Conservation (phyloP, 2,329 filamentous ascomycete genomes). For the Byssochlamys sp. region DNA sequence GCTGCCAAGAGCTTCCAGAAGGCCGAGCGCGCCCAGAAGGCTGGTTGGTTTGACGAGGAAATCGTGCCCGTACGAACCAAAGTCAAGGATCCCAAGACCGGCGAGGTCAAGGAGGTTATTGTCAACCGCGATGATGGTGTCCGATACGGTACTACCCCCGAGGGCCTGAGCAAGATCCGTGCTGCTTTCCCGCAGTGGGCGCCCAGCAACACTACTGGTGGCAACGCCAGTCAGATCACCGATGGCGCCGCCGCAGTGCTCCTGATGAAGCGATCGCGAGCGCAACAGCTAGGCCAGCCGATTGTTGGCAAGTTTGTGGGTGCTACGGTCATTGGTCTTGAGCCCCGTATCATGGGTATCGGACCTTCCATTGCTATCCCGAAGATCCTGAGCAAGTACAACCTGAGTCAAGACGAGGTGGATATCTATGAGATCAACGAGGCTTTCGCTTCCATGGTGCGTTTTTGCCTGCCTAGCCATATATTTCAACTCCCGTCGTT, state of each 20-base stretch:
- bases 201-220: conserved; percentile 79
- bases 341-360: conserved; percentile 84
- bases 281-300: conserved; percentile 69
- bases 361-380: conserved; percentile 88
- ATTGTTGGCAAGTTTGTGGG: conserved; percentile 84
- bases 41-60: conserved; percentile 76
- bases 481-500: neutral
- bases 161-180: conserved; percentile 73
- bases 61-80: conserved; percentile 74
- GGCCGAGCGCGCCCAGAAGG: conserved; percentile 68
- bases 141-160: conserved; percentile 68
- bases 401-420: conserved; percentile 46
- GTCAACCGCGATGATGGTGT: conserved; percentile 78
- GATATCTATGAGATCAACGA: conserved; percentile 57
- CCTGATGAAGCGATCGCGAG: conserved; percentile 81
- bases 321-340: conserved; percentile 71
- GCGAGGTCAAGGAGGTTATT: conserved; percentile 66
- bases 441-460: conserved; percentile 64
- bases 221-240: conserved; percentile 85
- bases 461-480: neutral
- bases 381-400: conserved; percentile 72
- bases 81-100: conserved; percentile 77
- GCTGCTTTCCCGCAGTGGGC: conserved; percentile 66
- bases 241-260: conserved; percentile 86
- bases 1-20: conserved; percentile 79